Conservation (phyloP, 257 asterid genomes). For the Solanum sitiens region DNA sequence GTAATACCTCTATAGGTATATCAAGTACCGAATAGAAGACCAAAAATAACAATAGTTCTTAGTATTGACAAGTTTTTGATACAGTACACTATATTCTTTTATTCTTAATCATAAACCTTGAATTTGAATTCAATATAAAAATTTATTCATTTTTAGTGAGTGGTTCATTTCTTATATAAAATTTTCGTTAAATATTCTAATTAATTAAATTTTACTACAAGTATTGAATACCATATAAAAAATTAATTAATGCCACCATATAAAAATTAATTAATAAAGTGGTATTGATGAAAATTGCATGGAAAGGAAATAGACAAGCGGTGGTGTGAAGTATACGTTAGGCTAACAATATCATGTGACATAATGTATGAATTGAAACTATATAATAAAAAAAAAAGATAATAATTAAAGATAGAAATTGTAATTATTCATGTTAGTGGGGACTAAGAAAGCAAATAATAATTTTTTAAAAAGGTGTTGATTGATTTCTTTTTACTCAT, state of each 20-base stretch:
- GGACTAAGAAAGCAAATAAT: background rate
- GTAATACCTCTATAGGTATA: background rate
- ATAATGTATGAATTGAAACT: background rate
- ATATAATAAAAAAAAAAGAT: background rate
- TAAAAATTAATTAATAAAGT: background rate
- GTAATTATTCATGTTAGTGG: background rate
- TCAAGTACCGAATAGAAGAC: background rate
- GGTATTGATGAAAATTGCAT: background rate
- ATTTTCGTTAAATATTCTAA: rapidly evolving
- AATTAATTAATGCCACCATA: background rate
- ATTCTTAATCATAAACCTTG: background rate
- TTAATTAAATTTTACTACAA: background rate
- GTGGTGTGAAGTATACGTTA: background rate
- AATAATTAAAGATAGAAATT: background rate
- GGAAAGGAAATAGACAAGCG: background rate
- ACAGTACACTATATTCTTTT: background rate
- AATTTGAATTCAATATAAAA: background rate
- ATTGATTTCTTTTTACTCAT: conserved; percentile 13
- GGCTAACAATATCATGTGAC: background rate
- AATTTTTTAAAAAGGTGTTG: background rate
- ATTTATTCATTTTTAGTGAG: background rate
- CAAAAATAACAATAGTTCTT: background rate
- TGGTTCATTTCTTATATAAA: background rate
- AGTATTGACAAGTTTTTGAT: background rate
- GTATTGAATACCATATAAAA: background rate